These are phyloP conservation scores for Oryza punctata DNA, from an alignment of 176 grass and related monocot genomes.

Conservation along the genomic window DNA sequence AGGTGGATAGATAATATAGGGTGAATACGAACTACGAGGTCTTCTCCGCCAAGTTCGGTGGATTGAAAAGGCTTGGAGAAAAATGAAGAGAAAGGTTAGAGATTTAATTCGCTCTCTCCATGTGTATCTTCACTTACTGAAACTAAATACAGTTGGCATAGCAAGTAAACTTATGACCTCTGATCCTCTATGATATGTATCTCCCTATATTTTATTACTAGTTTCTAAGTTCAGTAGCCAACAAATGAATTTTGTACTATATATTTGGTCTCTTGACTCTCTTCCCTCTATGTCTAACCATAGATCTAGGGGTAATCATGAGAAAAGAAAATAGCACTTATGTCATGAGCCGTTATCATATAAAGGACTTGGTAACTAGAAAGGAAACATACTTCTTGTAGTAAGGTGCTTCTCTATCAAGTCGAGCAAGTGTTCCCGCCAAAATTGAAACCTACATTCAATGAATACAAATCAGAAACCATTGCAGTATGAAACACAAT, in stretches of 20 bases:
- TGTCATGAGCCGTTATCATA: constrained; percentile 7
- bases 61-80: background rate
- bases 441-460: constrained; percentile 95
- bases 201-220: background rate
- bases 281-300: background rate
- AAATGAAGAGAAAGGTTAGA: background rate
- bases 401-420: constrained; percentile 97
- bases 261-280: background rate
- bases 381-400: constrained; percentile 88
- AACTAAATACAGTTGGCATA: background rate
- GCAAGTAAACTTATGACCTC: background rate
- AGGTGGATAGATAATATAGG: background rate
- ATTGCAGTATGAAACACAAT: background rate
- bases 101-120: background rate
- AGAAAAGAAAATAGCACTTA: constrained; percentile 14
- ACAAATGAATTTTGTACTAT: background rate
- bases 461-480: constrained; percentile 28
- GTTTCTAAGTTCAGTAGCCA: background rate
- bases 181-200: background rate
- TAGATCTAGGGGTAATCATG: background rate
- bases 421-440: constrained; percentile 97
- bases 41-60: background rate
- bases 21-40: background rate
- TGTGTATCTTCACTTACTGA: background rate
- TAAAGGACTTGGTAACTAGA: background rate